Evolutionary conservation across 1,284 basidiomycete species (phyloP), one percentile per base, ranked within the genome.

Genomic region (Tilletiaria anomala): DNA sequence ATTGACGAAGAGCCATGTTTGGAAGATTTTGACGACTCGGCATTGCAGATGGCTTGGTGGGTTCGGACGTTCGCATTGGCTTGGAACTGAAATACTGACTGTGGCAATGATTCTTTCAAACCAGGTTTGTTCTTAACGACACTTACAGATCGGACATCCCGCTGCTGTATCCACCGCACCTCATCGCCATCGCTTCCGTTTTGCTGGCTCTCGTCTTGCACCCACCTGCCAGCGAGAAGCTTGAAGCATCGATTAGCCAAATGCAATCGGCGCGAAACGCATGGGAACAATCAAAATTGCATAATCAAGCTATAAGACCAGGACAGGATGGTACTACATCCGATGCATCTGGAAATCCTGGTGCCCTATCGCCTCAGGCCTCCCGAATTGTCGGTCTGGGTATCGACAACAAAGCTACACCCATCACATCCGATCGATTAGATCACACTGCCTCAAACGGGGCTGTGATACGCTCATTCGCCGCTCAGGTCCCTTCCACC

Each of bases 71-170:
- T n/a, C 26, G 10, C 26, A 29, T 8, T 29, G 26, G 26, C 26
- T 29, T 8, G 26, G 10, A 8, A 8, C n/a, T 29, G 8, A n/a
- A 8, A 8, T 29, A 29, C 26, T 29, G n/a, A 29, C 26, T 29
- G 10, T 29, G n/a, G 26, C 26, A n/a, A 29, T n/a, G n/a, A n/a
- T 22, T 23, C n/a, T 14, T 4, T 22, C 26, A 10, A 14, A 22
- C 8, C 38, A 89, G 87, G 85, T 87, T 89, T 65, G 78, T 94
- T 51, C 79, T 96, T 60, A 97, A 96, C 70, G 93, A 97, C 68
- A 86, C 83, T 0, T 96, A 88, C 65, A 79, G 86, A 39, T 86
- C 84, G 1, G 82, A 89, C 42, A 71, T 96, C 10, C 85, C 83
- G 54, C 77, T 96, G 8, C 70, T 93, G 24, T 82, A 96, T 59